Percentiles rank a stretch among this genome's conserved stretches.
Conservation (phyloP, 768 basidiomycete species). For the Naematelia aurantialba region DNA sequence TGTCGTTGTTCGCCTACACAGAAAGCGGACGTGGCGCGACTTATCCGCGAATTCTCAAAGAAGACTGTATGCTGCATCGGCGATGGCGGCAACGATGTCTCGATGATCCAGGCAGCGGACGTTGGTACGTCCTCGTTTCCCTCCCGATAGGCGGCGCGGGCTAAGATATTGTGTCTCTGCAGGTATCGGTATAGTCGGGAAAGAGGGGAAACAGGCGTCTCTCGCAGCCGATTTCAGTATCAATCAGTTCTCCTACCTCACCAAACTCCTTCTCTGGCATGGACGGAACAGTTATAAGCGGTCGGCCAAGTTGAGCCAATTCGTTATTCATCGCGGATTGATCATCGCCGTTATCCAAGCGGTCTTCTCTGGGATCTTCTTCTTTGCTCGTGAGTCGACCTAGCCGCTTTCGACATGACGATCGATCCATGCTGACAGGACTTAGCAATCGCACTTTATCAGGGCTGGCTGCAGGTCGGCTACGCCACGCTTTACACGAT, state of each 20-base stretch:
- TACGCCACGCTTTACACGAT: slow-evolving; percentile 96
- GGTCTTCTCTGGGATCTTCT: slow-evolving; percentile 71
- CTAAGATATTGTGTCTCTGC: neutral
- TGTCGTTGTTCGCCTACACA: slow-evolving; percentile 98
- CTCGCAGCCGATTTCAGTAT: slow-evolving; percentile 99
- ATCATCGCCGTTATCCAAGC: slow-evolving; percentile 99
- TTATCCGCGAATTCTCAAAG: slow-evolving; percentile 83
- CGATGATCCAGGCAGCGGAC: slow-evolving; percentile 99
- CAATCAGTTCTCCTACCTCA: slow-evolving; percentile 91
- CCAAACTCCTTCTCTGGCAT: slow-evolving; percentile 96
- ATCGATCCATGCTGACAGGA: neutral
- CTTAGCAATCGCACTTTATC: slow-evolving; percentile 89
- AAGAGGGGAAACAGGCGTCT: slow-evolving; percentile 97
- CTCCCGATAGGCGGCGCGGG: neutral
- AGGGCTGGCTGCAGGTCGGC: slow-evolving; percentile 96
- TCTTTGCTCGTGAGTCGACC: slow-evolving; percentile 49
- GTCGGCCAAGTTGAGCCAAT: slow-evolving; percentile 94
- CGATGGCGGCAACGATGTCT: slow-evolving; percentile 98
- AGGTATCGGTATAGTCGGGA: slow-evolving; percentile 97
- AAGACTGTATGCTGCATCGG: slow-evolving; percentile 98
- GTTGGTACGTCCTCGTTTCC: slow-evolving; percentile 65
- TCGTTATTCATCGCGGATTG: slow-evolving; percentile 94
- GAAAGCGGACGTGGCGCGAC: slow-evolving; percentile 92
- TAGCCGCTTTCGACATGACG: neutral
- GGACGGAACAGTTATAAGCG: slow-evolving; percentile 98